Conservation (phyloP, 305 asterid species). For the Solanum chacoense region DNA sequence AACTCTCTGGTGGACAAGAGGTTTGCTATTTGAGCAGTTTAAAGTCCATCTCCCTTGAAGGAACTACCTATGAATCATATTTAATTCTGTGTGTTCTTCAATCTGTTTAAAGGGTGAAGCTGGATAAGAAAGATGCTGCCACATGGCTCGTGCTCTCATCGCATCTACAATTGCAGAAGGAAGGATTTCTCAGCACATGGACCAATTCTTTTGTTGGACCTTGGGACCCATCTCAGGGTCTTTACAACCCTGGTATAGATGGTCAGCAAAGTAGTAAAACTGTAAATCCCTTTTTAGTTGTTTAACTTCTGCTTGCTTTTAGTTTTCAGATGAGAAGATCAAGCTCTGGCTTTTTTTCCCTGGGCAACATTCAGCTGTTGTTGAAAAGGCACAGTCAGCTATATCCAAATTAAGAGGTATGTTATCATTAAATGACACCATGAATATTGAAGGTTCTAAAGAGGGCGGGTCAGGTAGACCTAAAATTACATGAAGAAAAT, state of each 20-base stretch:
- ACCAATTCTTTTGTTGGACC: conserved; percentile 97
- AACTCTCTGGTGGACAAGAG: conserved; percentile 66
- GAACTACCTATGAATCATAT: neutral
- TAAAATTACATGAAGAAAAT: neutral
- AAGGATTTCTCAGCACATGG: conserved; percentile 93
- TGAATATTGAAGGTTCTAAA: neutral
- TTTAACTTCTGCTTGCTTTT: conserved; percentile 23
- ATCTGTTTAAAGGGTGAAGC: conserved; percentile 39
- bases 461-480: neutral
- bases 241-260: conserved; percentile 88
- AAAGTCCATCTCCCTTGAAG: neutral
- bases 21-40: conserved; percentile 26
- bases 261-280: conserved; percentile 9
- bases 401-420: conserved; percentile 86
- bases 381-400: conserved; percentile 75
- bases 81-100: neutral
- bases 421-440: neutral
- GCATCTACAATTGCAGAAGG: conserved; percentile 84
- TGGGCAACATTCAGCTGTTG: conserved; percentile 67
- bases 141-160: conserved; percentile 68
- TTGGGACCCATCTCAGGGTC: conserved; percentile 99
- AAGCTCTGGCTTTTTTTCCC: conserved; percentile 98
- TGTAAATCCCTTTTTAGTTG: conserved; percentile 3
- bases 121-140: conserved; percentile 68
- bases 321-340: conserved; percentile 78